Evolutionary conservation across 2,329 filamentous ascomycete species (phyloP), one percentile per base, ranked within the genome.

Genomic region (Fusarium sublunatum): DNA sequence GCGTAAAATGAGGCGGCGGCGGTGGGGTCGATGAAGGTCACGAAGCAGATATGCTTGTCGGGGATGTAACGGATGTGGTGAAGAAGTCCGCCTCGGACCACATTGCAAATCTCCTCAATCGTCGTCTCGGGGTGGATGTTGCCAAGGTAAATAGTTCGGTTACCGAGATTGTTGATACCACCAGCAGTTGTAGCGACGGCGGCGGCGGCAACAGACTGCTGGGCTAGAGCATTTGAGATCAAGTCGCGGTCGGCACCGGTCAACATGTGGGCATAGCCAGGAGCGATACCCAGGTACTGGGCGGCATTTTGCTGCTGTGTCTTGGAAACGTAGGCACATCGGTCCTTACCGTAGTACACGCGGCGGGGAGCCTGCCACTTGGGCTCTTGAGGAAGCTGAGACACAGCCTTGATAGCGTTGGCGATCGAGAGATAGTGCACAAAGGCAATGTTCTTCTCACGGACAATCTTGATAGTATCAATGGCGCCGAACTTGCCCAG

Each of bases 31-130:
- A 99, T 98, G 79, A 99, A 99, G 2, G 95, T 99, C 54, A 99
- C 95, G 74, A 99, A 99, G 83, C 95, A 99, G 70, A 99, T 99
- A 80, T 99, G 95, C 86, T 99, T 99, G 82, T 99, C 95, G 7
- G 95, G 95, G 71, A 99, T 99, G 79, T 98, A 99, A 70, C 95
- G 92, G 77, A 99, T 96, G 77, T 99, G 95, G 77, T 99, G 95
- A 71, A 99, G 84, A 66, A 99, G 86, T 70, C 95, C 95, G 57
- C 95, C 95, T 65, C 95, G 88, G 48, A 99, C 95, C 54, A 99
- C 95, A 74, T 99, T 99, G 85, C 95, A 99, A 75, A 99, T 99
- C 81, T 99, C 95, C 81, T 99, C 95, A 70, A 98, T 96, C 2
- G 94, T 98, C 2, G 95, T 99, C 81, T 99, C 95, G 0, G 95